Evolutionary conservation across 768 basidiomycete species (phyloP), one percentile per base, ranked within the genome.

Genomic region (Mycena polygramma): DNA sequence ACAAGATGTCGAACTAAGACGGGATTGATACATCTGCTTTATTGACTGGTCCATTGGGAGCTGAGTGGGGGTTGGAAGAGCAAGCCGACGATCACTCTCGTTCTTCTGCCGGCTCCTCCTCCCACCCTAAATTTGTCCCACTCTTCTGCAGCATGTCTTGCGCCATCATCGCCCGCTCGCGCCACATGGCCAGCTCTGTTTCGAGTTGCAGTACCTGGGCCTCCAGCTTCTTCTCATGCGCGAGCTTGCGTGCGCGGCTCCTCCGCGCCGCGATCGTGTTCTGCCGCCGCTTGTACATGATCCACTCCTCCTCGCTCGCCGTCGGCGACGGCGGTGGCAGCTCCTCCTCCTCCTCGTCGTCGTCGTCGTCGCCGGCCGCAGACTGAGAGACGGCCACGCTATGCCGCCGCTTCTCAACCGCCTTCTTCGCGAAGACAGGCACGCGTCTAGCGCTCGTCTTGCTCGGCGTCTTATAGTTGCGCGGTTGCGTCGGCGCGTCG

Each of bases 221-320:
- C 80, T 91, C 87, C 57, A 92, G 76, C 70, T 84, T 82, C 57
- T 83, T 81, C 75, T 89, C 84, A 73, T 91, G 85, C 78, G 89
- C 88, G 30, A 88, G 77, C 83, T 92, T 92, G 53, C 91, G 84
- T 83, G 85, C 86, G 19, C 91, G 83, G 73, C 85, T 87, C 26
- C 89, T 83, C 4, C 91, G 84, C 15, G 92, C 91, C 0, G 91
- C 91, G 6, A 92, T 74, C 39, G 91, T 92, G 75, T 92, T 92
- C 77, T 88, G 86, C 11, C 88, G 82, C 43, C 91, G 85, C 83
- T 92, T 92, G 19, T 82, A 81, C 77, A 86, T 89, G 73, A 92
- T 91, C 63, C 85, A 86, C 65, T 87, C 84, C 66, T 83, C 77
- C 71, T 86, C 86, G 4, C 79, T 78, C 26, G 77, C 62, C 0